A percentile compares a stretch with the other conserved stretches of the same genome.
These are phyloP conservation scores for Colletotrichum caudatum DNA, from an alignment of 2,329 filamentous ascomycete genomes.

Conservation along the genomic window DNA sequence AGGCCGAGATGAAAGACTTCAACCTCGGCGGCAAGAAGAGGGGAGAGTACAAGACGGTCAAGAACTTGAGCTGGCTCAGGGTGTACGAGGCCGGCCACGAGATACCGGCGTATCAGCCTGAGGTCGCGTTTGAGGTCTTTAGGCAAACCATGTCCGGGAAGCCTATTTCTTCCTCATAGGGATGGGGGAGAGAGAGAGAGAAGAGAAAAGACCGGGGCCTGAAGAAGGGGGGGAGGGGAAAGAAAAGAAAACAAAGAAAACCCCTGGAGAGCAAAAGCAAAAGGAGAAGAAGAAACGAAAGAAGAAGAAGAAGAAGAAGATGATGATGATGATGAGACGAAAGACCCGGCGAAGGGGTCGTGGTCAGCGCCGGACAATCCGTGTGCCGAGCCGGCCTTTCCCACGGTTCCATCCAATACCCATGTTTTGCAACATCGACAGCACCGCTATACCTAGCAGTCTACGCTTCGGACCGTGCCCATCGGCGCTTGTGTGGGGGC, in stretches of 20 bases:
- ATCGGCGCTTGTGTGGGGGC: background rate
- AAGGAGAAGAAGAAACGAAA: background rate
- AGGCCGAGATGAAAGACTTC: constrained; percentile 51
- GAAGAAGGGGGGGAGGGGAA: background rate
- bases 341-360: background rate
- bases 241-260: too few species aligned
- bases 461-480: constrained; percentile 2
- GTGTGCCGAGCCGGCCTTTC: background rate
- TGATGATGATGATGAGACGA: too few species aligned
- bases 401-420: background rate
- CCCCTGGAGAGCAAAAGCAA: too few species aligned
- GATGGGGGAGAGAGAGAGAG: background rate
- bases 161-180: constrained; percentile 52
- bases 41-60: constrained; percentile 63
- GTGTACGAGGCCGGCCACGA: constrained; percentile 61
- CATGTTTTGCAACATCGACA: background rate
- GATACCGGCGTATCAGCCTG: constrained; percentile 42
- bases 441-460: background rate
- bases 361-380: background rate
- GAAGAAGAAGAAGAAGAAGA: too few species aligned
- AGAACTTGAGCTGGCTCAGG: constrained; percentile 62
- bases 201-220: background rate
- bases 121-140: constrained; percentile 55
- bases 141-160: constrained; percentile 62
- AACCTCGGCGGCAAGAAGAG: constrained; percentile 60